Percentiles rank a stretch among this genome's conserved stretches.
Evolutionary conservation across 2,329 filamentous ascomycete species (phyloP).

Genomic region (Hypoxylon sp.): DNA sequence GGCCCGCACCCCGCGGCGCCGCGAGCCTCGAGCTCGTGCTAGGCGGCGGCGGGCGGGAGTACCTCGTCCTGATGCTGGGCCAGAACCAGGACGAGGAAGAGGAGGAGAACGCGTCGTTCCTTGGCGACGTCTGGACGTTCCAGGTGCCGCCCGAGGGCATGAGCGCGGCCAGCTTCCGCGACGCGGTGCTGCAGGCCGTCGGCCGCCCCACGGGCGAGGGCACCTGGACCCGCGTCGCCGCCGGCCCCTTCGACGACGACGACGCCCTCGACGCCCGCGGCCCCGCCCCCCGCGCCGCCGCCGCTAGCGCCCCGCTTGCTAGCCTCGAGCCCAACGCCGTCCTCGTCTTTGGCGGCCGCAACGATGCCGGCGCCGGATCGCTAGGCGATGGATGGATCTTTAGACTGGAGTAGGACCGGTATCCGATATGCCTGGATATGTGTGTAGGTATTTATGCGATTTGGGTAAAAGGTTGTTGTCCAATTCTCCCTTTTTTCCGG

Average conservation of each 20-base stretch:
- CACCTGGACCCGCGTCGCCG: constrained; percentile 62
- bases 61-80: constrained; percentile 68
- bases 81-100: no score
- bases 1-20: constrained; percentile 63
- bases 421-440: no score
- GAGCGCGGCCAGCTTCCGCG: constrained; percentile 62
- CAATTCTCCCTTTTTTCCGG: no score
- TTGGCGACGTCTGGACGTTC: constrained; percentile 70
- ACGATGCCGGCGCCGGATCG: constrained; percentile 57
- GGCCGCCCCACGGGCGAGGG: constrained; percentile 64
- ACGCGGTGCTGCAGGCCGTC: constrained; percentile 62
- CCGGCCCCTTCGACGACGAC: constrained; percentile 60
- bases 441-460: no score
- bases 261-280: constrained; percentile 55
- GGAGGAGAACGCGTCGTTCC: no score
- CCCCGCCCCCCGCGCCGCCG: constrained; percentile 64
- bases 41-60: constrained; percentile 67
- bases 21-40: constrained; percentile 63
- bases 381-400: constrained; percentile 72
- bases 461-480: no score
- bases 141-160: constrained; percentile 64
- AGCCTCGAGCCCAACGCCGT: constrained; percentile 67
- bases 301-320: constrained; percentile 63
- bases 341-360: constrained; percentile 67
- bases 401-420: constrained; percentile 53